These are phyloP conservation scores for Clavispora fructus DNA, from an alignment of 805 yeast genomes.

Conservation along the genomic window DNA sequence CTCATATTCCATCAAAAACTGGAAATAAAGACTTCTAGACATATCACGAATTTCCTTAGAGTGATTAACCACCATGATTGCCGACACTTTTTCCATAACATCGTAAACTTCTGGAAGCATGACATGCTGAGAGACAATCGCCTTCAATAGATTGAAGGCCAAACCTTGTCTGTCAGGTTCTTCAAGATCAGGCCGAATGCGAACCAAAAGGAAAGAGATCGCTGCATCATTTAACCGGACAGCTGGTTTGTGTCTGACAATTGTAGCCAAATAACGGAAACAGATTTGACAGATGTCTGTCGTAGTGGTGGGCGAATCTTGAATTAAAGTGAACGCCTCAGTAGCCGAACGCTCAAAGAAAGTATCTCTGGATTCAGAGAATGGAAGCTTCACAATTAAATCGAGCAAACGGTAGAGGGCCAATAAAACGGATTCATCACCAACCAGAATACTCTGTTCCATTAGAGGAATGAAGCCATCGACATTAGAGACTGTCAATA, in stretches of 20 bases:
- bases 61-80: slow-evolving; percentile 87
- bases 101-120: slow-evolving; percentile 88
- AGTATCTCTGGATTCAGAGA: slow-evolving; percentile 46
- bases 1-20: slow-evolving; percentile 89
- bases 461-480: slow-evolving; percentile 73
- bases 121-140: slow-evolving; percentile 68
- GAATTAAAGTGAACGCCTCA: slow-evolving; percentile 55
- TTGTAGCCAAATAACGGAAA: slow-evolving; percentile 65
- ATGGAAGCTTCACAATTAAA: slow-evolving; percentile 55
- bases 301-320: slow-evolving; percentile 72
- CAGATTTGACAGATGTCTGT: slow-evolving; percentile 77
- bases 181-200: slow-evolving; percentile 79
- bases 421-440: slow-evolving; percentile 71
- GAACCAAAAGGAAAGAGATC: slow-evolving; percentile 62
- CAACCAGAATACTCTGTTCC: slow-evolving; percentile 54
- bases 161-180: slow-evolving; percentile 86
- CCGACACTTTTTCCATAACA: slow-evolving; percentile 72
- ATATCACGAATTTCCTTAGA: slow-evolving; percentile 76
- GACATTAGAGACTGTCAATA: slow-evolving; percentile 57
- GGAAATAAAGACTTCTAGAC: slow-evolving; percentile 77
- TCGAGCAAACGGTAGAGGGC: slow-evolving; percentile 62
- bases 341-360: slow-evolving; percentile 58
- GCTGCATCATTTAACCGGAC: slow-evolving; percentile 66
- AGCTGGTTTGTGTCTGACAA: slow-evolving; percentile 65
- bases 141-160: slow-evolving; percentile 77